Evolutionary conservation across 2,329 filamentous ascomycete species (phyloP), one percentile per base, ranked within the genome.

Genomic region (Diaporthe capsici): DNA sequence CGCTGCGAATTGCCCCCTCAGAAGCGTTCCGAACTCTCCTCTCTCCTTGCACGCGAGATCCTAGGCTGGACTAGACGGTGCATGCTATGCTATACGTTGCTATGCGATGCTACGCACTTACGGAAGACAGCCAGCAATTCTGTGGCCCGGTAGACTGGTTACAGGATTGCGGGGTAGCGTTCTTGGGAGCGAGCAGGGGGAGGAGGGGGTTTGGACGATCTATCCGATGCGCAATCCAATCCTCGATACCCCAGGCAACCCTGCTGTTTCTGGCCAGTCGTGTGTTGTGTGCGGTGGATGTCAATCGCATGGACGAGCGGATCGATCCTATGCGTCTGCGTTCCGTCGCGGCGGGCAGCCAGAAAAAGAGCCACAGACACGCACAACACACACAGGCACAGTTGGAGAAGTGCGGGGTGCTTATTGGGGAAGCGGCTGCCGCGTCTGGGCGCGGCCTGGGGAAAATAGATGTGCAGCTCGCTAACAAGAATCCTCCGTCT

Each of bases 141-240:
- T 42, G 58, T 51, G 47, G 71, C 58, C 71, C 71, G 37, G 61
- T 34, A 39, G 61, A 34, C 25, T 73, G 71, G 58, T 57, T 73
- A 73, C 37, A 34, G 37, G 71, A 76, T 51, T 74, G 76, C 57
- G 67, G 71, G 65, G 72, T 70, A 73, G 58, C 65, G 8, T 70
- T 70, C 34, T 28, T 70, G 65, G 47, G 25, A 55, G 47, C 42
- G 49, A n/a, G 34, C 65, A 55, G 65, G 65, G 65, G 34, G 15
- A 22, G 65, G 65, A 70, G 65, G 49, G 49, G 65, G 31, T 47
- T 25, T 42, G 63, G 65, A 42, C 65, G 49, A 70, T 55, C 65
- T 15, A 31, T 70, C 31, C 34, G 49, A 22, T 25, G 49, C 49
- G 42, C 65, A 49, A 70, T 70, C 65, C 47, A n/a, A 28, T 39